These are phyloP conservation scores for Malus orientalis DNA, from an alignment of 306 rosid species.

Conservation along the genomic window DNA sequence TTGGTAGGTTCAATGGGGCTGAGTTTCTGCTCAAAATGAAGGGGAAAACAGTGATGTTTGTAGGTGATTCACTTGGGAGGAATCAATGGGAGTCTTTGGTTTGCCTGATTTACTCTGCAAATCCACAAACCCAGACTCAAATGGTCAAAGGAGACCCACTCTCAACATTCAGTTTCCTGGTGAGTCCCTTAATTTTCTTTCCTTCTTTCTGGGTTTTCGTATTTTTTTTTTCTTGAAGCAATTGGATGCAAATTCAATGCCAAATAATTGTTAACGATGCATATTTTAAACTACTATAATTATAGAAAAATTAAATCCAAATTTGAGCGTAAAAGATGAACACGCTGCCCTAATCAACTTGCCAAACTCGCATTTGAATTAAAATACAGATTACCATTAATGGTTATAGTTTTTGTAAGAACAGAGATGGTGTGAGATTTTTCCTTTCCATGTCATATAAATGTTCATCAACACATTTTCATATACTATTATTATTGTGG, in stretches of 20 bases:
- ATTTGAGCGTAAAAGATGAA: background rate
- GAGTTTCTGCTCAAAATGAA: constrained; percentile 68
- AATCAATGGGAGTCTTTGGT: constrained; percentile 94
- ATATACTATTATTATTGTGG: background rate
- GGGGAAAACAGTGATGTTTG: constrained; percentile 83
- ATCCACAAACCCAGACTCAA: constrained; percentile 59
- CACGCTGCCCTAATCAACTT: background rate
- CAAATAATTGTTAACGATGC: background rate
- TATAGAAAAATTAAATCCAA: too few species aligned
- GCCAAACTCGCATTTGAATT: background rate
- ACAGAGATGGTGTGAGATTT: background rate
- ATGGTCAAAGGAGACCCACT: constrained; percentile 69
- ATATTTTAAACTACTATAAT: too few species aligned
- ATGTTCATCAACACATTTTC: background rate
- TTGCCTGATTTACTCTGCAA: constrained; percentile 57
- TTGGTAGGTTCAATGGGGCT: constrained; percentile 78
- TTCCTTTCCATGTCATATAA: background rate
- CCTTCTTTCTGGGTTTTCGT: constrained; percentile 6
- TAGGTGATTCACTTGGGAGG: constrained; percentile 83
- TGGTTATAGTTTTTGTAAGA: background rate
- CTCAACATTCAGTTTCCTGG: constrained; percentile 79
- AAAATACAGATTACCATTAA: background rate
- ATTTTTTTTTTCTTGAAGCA: background rate
- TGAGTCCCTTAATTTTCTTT: constrained; percentile 21
- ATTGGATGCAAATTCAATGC: background rate